Base-by-base conservation (phyloP, 148 eudicot species). In the Diospyros kaki region DNA sequence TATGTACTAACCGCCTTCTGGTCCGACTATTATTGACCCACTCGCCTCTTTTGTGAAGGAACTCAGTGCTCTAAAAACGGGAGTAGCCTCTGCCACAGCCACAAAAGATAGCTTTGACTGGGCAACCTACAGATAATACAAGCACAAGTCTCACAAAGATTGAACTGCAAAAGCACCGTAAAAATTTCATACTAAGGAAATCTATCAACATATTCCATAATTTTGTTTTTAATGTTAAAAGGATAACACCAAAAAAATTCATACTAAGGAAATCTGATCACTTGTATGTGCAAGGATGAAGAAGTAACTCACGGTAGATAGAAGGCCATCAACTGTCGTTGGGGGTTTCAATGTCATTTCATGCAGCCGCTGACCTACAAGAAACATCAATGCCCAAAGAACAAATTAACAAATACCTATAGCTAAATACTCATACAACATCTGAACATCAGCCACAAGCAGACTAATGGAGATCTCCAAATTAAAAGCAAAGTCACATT, bases 1-100 rank as follows among this genome's bases (percentile, higher is more conserved):
- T 40, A 43, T 62, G 43, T 44, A 81, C 95, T 87, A 81, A 92
- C 97, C 98, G 77, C 98, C 98, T 95, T 95, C 98, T 14, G 98
- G 98, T 75, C 98, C 98, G 82, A 95, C 86, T 68, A 95, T 89
- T 61, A 95, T 78, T 51, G 84, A 81, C 53, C 98, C 96, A 61
- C 81, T 75, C 18, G 87, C 61, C 81, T 87, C 92, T 65, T 56
- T 72, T 11, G 68, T 61, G n/a, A 79, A 81, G 43, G 92, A 81
- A 54, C 79, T 66, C 69, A 95, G 70, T 4, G 84, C 64, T 80
- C 73, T 89, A 68, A 89, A 67, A 59, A 92, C 73, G n/a, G 98
- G 97, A 64, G 90, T 74, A 75, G 86, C 92, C 81, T 92, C 97
- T 39, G 98, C 98, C 12, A 78, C 87, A 75, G 97, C 98, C 79